These are phyloP conservation scores for Sclerotinia nivalis DNA, from an alignment of 2,329 filamentous ascomycete species.

Conservation along the genomic window DNA sequence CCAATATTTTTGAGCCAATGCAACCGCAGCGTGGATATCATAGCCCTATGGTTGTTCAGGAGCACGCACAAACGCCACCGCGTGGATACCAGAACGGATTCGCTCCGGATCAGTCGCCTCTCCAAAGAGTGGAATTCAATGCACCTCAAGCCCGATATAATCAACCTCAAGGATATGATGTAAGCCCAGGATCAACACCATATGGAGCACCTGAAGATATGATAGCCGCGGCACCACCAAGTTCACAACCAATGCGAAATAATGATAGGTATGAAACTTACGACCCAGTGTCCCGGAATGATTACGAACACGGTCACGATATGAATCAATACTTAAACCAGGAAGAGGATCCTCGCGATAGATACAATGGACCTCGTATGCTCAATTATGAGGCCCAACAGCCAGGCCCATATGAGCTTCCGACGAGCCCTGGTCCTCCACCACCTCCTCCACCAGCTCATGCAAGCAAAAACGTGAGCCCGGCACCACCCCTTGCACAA, in stretches of 20 bases:
- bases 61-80: conserved; percentile 48
- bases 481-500: conserved; percentile 26
- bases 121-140: conserved; percentile 51
- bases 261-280: conserved; percentile 37
- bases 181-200: conserved; percentile 29
- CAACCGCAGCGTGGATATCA: conserved; percentile 47
- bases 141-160: conserved; percentile 32
- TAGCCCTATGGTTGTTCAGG: conserved; percentile 32
- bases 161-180: conserved; percentile 32
- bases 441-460: conserved; percentile 42
- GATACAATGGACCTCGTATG: conserved; percentile 31
- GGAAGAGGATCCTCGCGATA: conserved; percentile 29
- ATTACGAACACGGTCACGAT: conserved; percentile 33
- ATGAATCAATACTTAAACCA: conserved; percentile 17
- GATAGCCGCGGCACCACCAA: conserved; percentile 24
- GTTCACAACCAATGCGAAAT: conserved; percentile 29
- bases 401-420: conserved; percentile 35
- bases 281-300: conserved; percentile 33
- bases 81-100: conserved; percentile 50
- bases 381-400: conserved; percentile 37
- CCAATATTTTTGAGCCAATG: conserved; percentile 46
- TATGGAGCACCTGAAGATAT: conserved; percentile 30
- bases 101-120: conserved; percentile 54
- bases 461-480: conserved; percentile 34
- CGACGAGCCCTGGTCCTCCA: conserved; percentile 41